Conservation (phyloP, 495 filamentous ascomycete species). For the Penicillium taxi region DNA sequence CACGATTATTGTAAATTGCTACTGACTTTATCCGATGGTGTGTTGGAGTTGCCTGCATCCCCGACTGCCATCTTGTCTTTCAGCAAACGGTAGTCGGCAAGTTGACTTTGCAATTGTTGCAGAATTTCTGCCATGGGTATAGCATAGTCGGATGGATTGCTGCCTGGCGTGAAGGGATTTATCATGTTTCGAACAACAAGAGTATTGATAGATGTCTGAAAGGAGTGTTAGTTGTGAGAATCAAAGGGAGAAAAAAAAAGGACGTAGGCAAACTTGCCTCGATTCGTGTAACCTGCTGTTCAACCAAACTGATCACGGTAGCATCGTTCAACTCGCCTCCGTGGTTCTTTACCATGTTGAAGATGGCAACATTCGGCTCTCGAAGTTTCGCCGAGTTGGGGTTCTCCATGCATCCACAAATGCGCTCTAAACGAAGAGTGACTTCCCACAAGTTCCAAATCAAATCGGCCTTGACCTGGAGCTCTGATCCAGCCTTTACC, state of each 20-base stretch:
- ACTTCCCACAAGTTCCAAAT: slow-evolving; percentile 90
- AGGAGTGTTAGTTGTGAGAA: slow-evolving; percentile 2
- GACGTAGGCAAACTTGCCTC: slow-evolving; percentile 55
- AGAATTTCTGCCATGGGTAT: slow-evolving; percentile 45
- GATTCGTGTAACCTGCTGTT: slow-evolving; percentile 89
- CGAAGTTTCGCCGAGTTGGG: slow-evolving; percentile 49
- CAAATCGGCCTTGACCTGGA: slow-evolving; percentile 66
- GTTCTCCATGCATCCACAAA: slow-evolving; percentile 78
- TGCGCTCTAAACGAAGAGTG: slow-evolving; percentile 79
- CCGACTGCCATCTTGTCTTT: slow-evolving; percentile 38
- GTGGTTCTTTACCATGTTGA: slow-evolving; percentile 73
- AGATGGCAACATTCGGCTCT: slow-evolving; percentile 68
- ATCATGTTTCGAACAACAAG: slow-evolving; percentile 59
- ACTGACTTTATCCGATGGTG: slow-evolving; percentile 8
- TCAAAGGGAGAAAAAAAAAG: slow-evolving; percentile 4
- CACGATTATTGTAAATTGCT: too few species aligned
- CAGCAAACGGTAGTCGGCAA: slow-evolving; percentile 43
- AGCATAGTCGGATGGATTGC: slow-evolving; percentile 41
- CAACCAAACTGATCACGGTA: slow-evolving; percentile 77
- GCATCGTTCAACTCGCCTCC: slow-evolving; percentile 83
- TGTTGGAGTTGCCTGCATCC: slow-evolving; percentile 24
- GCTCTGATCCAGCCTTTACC: slow-evolving; percentile 46
- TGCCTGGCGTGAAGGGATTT: slow-evolving; percentile 41
- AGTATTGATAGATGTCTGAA: slow-evolving; percentile 55
- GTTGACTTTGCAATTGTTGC: slow-evolving; percentile 38